phyloP scores from a whole-genome alignment of 495 filamentous ascomycete genomes.

The Neurospora terricola region DNA sequence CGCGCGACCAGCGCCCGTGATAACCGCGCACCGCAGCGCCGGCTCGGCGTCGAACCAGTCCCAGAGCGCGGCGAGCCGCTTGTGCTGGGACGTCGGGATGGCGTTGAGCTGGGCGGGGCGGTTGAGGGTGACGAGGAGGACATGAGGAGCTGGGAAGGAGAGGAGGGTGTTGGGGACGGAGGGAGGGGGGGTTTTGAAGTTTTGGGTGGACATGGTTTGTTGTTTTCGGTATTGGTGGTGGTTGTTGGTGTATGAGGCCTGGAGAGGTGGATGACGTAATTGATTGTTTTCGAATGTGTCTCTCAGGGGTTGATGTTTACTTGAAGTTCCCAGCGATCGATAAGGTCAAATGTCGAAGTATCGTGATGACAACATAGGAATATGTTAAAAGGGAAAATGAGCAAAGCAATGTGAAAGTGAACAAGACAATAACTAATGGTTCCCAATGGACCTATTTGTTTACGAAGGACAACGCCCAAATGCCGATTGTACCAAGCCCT shows the following conservation, averaged over 20 bases:
- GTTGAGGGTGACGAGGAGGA: conserved; percentile 55
- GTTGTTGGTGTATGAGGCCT: neutral
- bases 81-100: conserved; percentile 40
- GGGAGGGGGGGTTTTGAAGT: conserved; percentile 20
- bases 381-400: neutral
- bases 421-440: neutral
- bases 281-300: neutral
- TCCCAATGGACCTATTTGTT: neutral
- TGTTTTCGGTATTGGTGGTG: neutral
- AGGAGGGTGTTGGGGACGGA: conserved; percentile 32
- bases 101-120: conserved; percentile 49
- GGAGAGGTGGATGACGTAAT: neutral
- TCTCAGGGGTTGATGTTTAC: neutral
- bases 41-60: conserved; percentile 50
- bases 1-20: conserved; percentile 44
- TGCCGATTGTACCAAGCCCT: neutral
- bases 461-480: neutral
- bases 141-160: conserved; percentile 44
- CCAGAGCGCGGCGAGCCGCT: conserved; percentile 41
- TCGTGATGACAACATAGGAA: neutral
- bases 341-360: neutral
- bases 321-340: neutral
- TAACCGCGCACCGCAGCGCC: conserved; percentile 41
- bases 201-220: conserved; percentile 4
- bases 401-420: neutral